Base-by-base conservation (phyloP, 192 early-diverging fungal species). In the Coemansia pectinata region DNA sequence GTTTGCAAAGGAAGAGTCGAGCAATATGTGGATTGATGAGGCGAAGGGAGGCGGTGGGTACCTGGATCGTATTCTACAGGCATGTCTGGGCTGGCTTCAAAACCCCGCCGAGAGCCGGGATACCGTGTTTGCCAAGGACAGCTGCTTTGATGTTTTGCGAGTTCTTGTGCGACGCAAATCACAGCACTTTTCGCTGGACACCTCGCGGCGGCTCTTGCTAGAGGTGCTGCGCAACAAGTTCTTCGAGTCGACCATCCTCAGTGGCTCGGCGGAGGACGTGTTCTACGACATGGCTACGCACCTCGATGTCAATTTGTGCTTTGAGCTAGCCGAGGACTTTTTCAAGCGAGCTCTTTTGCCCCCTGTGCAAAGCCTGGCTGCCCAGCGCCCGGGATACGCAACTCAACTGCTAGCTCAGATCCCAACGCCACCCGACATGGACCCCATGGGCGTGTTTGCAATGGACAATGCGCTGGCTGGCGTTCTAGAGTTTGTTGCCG, bases 381-480 rank as follows among this genome's bases (percentile, higher is more conserved):
- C 50, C 19, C 66, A 71, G 23, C 58, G 65, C n/a, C 59, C 73
- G 3, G 81, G 77, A 3, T 73, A 84, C 36, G 70, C 70, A 3
- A 59, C 60, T 5, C 59, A 47, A 14, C 67, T 73, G 29, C 57
- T 66, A 42, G 19, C 63, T 1, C 57, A 47, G 39, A 25, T 69
- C 15, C 41, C 62, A 23, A 79, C 82, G 8, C 39, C 66, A 2
- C 12, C 65, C 2, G 74, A 61, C 8, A 60, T 79, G 59, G 82
- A 84, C 29, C 82, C 82, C 11, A 69, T 79, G 73, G 71, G 77
- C 33, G 73, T 84, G 47, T 73, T 72, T 52, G 67, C 62, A 25
- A 84, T 84, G 82, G 82, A 78, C 38, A 84, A 84, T 36, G 74
- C 82, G 3, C 71, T 84, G 70, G 82, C 82, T 7, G 73, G 77